A percentile compares a stretch with the other conserved stretches of the same genome.
Conservation (phyloP, 2,329 filamentous ascomycete species). For the Pseudovirgaria hyperparasitica region DNA sequence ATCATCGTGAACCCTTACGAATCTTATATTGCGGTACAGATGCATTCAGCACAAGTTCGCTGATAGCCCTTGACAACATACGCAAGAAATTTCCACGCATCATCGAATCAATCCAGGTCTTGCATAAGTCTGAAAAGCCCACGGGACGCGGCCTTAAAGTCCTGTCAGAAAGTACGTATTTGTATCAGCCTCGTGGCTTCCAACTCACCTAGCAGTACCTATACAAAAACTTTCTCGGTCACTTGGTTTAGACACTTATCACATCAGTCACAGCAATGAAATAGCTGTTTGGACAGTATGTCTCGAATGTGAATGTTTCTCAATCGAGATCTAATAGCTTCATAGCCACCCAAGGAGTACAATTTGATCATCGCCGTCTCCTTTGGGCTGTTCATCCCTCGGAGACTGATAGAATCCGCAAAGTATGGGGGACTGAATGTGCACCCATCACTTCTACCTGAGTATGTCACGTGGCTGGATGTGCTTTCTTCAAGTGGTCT, state of each 20-base stretch:
- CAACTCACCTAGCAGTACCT: too few species aligned
- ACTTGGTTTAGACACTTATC: too few species aligned
- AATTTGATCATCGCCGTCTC: slow-evolving; percentile 88
- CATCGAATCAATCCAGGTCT: slow-evolving; percentile 65
- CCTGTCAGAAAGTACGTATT: slow-evolving; percentile 47
- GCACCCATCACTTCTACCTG: slow-evolving; percentile 81
- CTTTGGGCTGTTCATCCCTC: slow-evolving; percentile 81
- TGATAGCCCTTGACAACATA: slow-evolving; percentile 56
- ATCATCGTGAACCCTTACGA: slow-evolving; percentile 52
- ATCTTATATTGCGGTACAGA: slow-evolving; percentile 95
- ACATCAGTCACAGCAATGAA: too few species aligned
- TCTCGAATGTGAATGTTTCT: slow-evolving; percentile 37
- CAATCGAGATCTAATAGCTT: slow-evolving; percentile 1
- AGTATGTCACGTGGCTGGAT: slow-evolving; percentile 36
- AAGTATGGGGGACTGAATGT: slow-evolving; percentile 85
- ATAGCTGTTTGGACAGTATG: too few species aligned
- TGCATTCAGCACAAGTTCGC: slow-evolving; percentile 68
- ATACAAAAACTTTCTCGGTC: too few species aligned
- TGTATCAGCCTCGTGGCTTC: slow-evolving; percentile 1
- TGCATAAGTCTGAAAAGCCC: slow-evolving; percentile 68
- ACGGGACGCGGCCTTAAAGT: slow-evolving; percentile 61
- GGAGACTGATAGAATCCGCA: slow-evolving; percentile 54
- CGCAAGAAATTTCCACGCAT: slow-evolving; percentile 23
- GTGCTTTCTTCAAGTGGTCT: neutral
- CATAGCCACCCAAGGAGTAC: slow-evolving; percentile 30